Percentiles rank a stretch among this genome's conserved stretches.
These are phyloP conservation scores for Colletotrichum filicis DNA, from an alignment of 2,329 filamentous ascomycete species.

Conservation along the genomic window DNA sequence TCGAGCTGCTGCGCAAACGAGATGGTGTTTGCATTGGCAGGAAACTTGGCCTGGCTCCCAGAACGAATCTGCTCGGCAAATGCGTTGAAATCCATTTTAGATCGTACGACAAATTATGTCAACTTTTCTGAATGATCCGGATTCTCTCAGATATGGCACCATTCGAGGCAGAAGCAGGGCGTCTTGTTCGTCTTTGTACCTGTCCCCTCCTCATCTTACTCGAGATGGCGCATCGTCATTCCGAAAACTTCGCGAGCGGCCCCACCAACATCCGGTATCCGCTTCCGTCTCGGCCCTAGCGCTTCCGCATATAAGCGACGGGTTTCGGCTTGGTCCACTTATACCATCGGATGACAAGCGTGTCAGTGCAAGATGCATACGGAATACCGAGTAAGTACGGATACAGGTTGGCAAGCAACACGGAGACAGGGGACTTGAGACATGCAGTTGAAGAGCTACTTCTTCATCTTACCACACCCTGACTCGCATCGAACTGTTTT, in stretches of 20 bases:
- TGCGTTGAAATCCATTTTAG: constrained; percentile 51
- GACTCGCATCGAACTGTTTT: constrained; percentile 15
- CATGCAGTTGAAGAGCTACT: background rate
- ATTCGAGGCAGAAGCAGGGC: constrained; percentile 4
- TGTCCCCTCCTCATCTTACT: constrained; percentile 3
- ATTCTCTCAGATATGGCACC: background rate
- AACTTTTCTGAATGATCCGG: background rate
- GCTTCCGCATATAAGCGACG: constrained; percentile 34
- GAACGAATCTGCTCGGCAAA: constrained; percentile 53
- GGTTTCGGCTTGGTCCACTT: constrained; percentile 29
- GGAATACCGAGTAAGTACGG: no score
- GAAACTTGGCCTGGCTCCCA: constrained; percentile 56
- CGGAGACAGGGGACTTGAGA: background rate
- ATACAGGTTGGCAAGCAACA: background rate
- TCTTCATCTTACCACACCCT: constrained; percentile 14
- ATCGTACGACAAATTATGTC: constrained; percentile 9
- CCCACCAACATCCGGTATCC: constrained; percentile 32
- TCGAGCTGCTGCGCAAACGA: constrained; percentile 67
- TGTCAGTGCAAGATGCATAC: background rate
- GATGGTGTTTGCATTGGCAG: constrained; percentile 56
- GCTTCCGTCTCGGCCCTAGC: constrained; percentile 23
- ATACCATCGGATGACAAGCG: constrained; percentile 9
- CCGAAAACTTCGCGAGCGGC: constrained; percentile 16
- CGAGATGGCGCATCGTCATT: constrained; percentile 28
- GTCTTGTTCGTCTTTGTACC: constrained; percentile 35